Evolutionary conservation across 2,329 filamentous ascomycete genomes (phyloP), one percentile per base, ranked within the genome.

Genomic region (Exophiala spinifera): DNA sequence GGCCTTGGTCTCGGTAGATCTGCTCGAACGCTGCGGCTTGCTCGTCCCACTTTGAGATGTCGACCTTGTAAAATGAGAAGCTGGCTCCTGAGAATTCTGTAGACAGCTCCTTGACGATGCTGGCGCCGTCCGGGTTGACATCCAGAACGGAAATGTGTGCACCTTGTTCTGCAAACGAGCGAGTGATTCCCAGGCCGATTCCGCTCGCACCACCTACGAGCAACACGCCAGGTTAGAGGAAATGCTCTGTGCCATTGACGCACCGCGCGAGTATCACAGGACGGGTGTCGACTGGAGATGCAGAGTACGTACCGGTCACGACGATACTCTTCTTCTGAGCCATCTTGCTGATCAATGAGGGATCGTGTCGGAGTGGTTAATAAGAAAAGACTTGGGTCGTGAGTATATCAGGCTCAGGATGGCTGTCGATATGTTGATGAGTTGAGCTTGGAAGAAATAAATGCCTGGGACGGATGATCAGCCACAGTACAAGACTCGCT

Each of bases 11-110:
- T 3, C 59, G 55, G 46, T 67, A 65, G 1, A 70, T 62, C 20
- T 67, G 63, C 51, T 66, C 62, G 46, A 75, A 75, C 0, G 65
- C 71, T 0, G 62, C 55, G 0, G 67, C 68, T 43, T 72, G 69
- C 37, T 65, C 66, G 20, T 70, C 65, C 69, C 69, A 71, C 2
- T 64, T 66, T 6, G 69, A 68, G 5, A 70, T 66, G 44, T 71
- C 67, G 55, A 65, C 67, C 42, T 64, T 54, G 36, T 64, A 57
- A 39, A 69, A 70, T 20, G 63, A 64, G 33, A 70, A 43, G 15
- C 58, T 58, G 3, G 64, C 63, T 2, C 53, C 51, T 7, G 66
- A 63, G 47, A 63, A 67, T 40, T 70, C 64, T 4, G 53, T n/a
- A 6, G 53, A 60, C 3, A 71, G 59, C 2, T 53, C 33, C 1